phyloP scores from a whole-genome alignment of 2,329 filamentous ascomycete species.

The Talaromyces sp. region DNA sequence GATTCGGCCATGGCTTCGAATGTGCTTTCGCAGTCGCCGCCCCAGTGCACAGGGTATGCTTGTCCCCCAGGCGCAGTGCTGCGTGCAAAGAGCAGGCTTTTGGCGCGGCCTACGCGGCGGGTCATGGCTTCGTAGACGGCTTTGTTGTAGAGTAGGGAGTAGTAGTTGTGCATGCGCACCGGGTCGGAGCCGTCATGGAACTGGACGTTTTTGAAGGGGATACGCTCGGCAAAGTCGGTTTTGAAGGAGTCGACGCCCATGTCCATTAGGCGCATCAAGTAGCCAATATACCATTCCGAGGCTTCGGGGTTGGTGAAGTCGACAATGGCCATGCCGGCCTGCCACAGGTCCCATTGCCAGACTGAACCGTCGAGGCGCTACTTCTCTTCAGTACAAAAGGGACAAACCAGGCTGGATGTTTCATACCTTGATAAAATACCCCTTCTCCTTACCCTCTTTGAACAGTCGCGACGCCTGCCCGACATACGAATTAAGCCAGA shows the following conservation, averaged over 20 bases:
- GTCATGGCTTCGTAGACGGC: slow-evolving; percentile 63
- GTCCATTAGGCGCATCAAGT: slow-evolving; percentile 61
- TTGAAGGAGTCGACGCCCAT: slow-evolving; percentile 68
- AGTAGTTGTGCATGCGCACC: slow-evolving; percentile 70
- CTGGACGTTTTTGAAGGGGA: slow-evolving; percentile 60
- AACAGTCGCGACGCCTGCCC: slow-evolving; percentile 65
- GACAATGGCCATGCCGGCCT: slow-evolving; percentile 69
- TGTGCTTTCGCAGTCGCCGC: slow-evolving; percentile 70
- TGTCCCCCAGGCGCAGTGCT: slow-evolving; percentile 64
- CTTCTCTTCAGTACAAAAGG: not conserved
- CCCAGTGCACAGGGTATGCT: slow-evolving; percentile 66
- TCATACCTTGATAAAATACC: slow-evolving; percentile 58
- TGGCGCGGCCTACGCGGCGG: slow-evolving; percentile 43
- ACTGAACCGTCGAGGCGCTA: slow-evolving; percentile 61
- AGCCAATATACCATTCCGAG: slow-evolving; percentile 58
- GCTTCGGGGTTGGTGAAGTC: slow-evolving; percentile 71
- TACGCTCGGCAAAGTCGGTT: slow-evolving; percentile 70
- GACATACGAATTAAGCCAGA: slow-evolving; percentile 74
- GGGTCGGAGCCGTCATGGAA: slow-evolving; percentile 61
- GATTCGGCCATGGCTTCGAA: slow-evolving; percentile 69
- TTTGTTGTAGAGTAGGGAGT: slow-evolving; percentile 68
- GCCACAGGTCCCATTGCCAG: slow-evolving; percentile 75
- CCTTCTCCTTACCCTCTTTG: slow-evolving; percentile 55
- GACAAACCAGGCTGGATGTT: not conserved
- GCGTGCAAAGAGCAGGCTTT: slow-evolving; percentile 64